Conservation (phyloP, 257 asterid genomes). For the Cynanchum wilfordii region DNA sequence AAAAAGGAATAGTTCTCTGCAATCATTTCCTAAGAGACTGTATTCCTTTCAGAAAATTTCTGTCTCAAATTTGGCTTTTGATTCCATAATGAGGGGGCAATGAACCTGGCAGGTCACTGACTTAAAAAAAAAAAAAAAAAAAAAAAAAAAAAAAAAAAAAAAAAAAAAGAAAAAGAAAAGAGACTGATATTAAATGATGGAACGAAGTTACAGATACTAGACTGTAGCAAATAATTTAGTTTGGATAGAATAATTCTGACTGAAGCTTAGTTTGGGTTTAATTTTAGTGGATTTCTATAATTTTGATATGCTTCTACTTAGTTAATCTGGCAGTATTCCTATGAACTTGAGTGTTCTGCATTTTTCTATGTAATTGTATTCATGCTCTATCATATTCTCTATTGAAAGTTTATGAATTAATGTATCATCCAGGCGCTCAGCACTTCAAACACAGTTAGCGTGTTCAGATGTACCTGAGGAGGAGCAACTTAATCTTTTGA, state of each 20-base stretch:
- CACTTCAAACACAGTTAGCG: slow-evolving; percentile 53
- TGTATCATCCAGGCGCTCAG: slow-evolving; percentile 45
- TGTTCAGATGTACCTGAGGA: slow-evolving; percentile 57
- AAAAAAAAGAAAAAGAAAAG: not conserved
- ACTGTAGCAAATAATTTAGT: not conserved
- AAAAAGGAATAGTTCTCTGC: not conserved
- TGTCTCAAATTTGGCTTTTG: not conserved
- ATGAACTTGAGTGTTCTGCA: not conserved
- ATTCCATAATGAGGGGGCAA: not conserved
- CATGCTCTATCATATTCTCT: not conserved
- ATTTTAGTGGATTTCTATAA: not conserved
- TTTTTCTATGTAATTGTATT: not conserved
- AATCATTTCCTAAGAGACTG: not conserved
- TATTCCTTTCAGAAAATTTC: not conserved
- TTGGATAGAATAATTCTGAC: not conserved
- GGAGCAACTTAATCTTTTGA: slow-evolving; percentile 55
- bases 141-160: not conserved
- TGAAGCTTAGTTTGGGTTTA: not conserved
- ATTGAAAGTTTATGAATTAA: not conserved
- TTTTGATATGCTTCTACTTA: not conserved
- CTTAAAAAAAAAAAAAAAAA: not conserved
- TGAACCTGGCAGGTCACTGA: not conserved
- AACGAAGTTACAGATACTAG: not conserved
- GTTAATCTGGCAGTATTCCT: not conserved
- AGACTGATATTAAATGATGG: not conserved